Percentiles rank a stretch among this genome's conserved stretches.
phyloP scores from a whole-genome alignment of 106 monocot species.

The Dendrobium nobile region DNA sequence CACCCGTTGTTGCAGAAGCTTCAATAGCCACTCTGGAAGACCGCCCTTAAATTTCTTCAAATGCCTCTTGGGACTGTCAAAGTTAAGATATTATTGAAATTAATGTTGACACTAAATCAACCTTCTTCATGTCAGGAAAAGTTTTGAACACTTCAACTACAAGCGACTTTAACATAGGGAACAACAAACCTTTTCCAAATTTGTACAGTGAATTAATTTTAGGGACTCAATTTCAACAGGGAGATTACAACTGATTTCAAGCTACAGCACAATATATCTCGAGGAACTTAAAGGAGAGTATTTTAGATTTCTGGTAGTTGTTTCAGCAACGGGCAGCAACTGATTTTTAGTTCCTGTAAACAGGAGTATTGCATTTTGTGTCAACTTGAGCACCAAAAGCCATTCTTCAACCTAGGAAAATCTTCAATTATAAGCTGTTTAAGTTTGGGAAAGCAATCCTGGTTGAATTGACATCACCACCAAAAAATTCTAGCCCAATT shows the following conservation, averaged over 20 bases:
- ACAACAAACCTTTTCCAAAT: background rate
- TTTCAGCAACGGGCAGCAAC: conserved; percentile 3
- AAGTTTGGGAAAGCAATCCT: conserved; percentile 18
- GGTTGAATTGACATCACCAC: background rate
- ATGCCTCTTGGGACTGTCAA: too few species aligned
- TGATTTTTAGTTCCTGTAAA: background rate
- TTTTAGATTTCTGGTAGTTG: conserved; percentile 13
- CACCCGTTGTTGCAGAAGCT: background rate
- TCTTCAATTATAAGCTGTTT: background rate
- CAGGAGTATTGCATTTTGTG: background rate
- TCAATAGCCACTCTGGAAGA: conserved; percentile 16
- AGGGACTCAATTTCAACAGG: background rate
- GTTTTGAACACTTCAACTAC: fast-evolving
- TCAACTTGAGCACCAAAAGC: background rate
- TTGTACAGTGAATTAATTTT: background rate
- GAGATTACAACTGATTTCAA: background rate
- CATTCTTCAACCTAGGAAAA: conserved; percentile 31
- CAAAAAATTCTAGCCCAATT: background rate
- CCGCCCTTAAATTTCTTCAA: conserved; percentile 5
- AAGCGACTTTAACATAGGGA: background rate
- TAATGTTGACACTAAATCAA: background rate
- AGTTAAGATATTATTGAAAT: background rate
- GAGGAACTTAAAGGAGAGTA: conserved; percentile 5
- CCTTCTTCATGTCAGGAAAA: background rate
- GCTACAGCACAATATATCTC: background rate